Base-by-base conservation (phyloP, 495 filamentous ascomycete species). In the Clohesyomyces aquaticus region DNA sequence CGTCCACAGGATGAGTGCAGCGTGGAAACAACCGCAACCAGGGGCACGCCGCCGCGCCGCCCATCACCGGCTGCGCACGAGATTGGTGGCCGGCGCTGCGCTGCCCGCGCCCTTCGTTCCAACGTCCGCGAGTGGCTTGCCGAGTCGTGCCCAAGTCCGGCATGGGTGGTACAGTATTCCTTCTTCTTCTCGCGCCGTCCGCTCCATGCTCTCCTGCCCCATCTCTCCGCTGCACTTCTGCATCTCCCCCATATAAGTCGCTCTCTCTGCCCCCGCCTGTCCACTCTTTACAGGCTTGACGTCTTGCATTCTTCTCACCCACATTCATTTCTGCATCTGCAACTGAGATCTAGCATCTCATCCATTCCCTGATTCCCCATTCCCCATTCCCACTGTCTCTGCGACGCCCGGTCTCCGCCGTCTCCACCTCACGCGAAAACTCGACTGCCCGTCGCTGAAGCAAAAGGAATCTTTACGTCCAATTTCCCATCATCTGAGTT, bases 221-320 rank as follows among this genome's bases (percentile, higher is more conserved):
- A 26, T 38, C 53, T 25, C 61, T 27, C 42, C 26, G 16, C 43
- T 35, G 27, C 25, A 25, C 47, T 21, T 29, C 47, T 41, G 45
- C 12, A 22, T 29, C 59, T 51, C 47, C 18, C 42, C 26, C 43
- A 23, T 61, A 50, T 61, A 61, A 66, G 23, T 28, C 43, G 32
- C 51, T 41, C 52, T n/a, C 50, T 54, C 12, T 22, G 53, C 47
- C 35, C 59, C 28, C 26, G 18, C 58, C 65, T 63, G 65, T 67
- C 58, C 65, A 67, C 65, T 67, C 65, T 63, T 42, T 67, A 62
- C 65, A 67, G 65, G 65, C 65, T 67, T 60, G 65, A 62, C 27
- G 65, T 65, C 65, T 67, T 67, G 19, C 52, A 46, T 54, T 58
- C 3, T 67, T 62, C 45, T 35, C 26, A 32, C 53, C 54, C 61